These are phyloP conservation scores for Penicillium cataractarum DNA, from an alignment of 495 filamentous ascomycete genomes.

Conservation along the genomic window DNA sequence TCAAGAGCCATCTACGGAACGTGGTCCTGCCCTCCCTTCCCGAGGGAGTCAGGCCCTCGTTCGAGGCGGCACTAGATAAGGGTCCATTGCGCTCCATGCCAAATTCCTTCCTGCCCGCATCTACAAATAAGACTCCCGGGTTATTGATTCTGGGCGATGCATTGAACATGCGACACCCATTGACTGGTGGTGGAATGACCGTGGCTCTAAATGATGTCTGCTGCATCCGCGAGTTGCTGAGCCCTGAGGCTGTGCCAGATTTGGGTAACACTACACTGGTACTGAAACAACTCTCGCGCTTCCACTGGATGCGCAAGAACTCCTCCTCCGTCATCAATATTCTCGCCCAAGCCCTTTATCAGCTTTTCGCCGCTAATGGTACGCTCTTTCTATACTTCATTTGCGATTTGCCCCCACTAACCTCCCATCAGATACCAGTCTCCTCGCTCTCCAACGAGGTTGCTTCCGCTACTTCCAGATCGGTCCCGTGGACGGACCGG, in stretches of 20 bases:
- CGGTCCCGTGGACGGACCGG: slow-evolving; percentile 76
- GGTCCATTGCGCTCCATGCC: slow-evolving; percentile 84
- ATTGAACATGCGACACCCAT: slow-evolving; percentile 94
- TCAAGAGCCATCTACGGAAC: slow-evolving; percentile 78
- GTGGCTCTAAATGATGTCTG: slow-evolving; percentile 90
- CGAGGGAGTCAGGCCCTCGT: slow-evolving; percentile 68
- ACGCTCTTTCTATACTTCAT: slow-evolving; percentile 20
- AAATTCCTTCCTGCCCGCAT: slow-evolving; percentile 85
- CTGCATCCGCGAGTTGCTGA: slow-evolving; percentile 70
- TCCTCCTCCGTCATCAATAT: slow-evolving; percentile 91
- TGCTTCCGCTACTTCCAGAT: slow-evolving; percentile 92
- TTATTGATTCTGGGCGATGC: slow-evolving; percentile 87
- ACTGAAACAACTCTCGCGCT: slow-evolving; percentile 66
- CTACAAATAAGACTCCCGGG: slow-evolving; percentile 69
- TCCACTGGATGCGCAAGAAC: slow-evolving; percentile 87
- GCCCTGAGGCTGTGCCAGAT: slow-evolving; percentile 64
- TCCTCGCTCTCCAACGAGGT: slow-evolving; percentile 80
- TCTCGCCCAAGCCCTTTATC: slow-evolving; percentile 88
- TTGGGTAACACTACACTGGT: slow-evolving; percentile 69
- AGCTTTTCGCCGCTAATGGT: slow-evolving; percentile 85
- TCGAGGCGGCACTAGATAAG: slow-evolving; percentile 72
- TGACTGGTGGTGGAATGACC: slow-evolving; percentile 96
- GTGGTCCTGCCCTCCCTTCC: slow-evolving; percentile 80
- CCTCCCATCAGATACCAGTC: slow-evolving; percentile 58
- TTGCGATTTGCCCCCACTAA: slow-evolving; percentile 8